Evolutionary conservation across 2,329 filamentous ascomycete species (phyloP).

Genomic region (Pestalotiopsis sp.): DNA sequence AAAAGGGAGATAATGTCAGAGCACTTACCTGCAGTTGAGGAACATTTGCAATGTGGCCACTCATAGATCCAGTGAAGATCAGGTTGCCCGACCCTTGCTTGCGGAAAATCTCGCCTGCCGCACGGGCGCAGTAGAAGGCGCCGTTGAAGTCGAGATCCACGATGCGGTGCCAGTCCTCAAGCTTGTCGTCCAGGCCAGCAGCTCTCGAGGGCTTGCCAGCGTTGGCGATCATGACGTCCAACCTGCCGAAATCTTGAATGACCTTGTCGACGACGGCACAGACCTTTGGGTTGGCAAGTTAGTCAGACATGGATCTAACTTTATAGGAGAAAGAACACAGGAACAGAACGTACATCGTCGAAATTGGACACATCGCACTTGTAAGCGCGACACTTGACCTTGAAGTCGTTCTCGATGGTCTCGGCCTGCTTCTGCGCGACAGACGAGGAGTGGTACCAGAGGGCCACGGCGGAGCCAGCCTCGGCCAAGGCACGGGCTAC

Average conservation of each 20-base stretch:
- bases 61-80: constrained; percentile 78
- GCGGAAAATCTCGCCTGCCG: constrained; percentile 69
- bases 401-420: constrained; percentile 17
- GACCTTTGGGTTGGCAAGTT: constrained; percentile 34
- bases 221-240: constrained; percentile 80
- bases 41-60: constrained; percentile 74
- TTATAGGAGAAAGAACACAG: not conserved
- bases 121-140: constrained; percentile 74
- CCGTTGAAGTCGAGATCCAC: constrained; percentile 73
- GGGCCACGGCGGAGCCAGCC: constrained; percentile 29
- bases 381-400: constrained; percentile 52
- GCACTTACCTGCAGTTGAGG: constrained; percentile 69
- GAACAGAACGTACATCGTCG: constrained; percentile 25
- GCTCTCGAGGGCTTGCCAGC: constrained; percentile 74
- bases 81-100: constrained; percentile 67
- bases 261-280: constrained; percentile 51
- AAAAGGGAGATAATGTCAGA: too few species aligned
- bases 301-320: not conserved
- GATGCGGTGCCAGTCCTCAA: constrained; percentile 66
- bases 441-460: constrained; percentile 21
- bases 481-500: constrained; percentile 35
- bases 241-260: constrained; percentile 67
- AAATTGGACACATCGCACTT: constrained; percentile 59
- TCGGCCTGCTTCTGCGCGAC: constrained; percentile 16
- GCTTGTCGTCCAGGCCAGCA: constrained; percentile 65